Conservation (phyloP, 1,284 basidiomycete species). For the Ceratobasidium sp. region DNA sequence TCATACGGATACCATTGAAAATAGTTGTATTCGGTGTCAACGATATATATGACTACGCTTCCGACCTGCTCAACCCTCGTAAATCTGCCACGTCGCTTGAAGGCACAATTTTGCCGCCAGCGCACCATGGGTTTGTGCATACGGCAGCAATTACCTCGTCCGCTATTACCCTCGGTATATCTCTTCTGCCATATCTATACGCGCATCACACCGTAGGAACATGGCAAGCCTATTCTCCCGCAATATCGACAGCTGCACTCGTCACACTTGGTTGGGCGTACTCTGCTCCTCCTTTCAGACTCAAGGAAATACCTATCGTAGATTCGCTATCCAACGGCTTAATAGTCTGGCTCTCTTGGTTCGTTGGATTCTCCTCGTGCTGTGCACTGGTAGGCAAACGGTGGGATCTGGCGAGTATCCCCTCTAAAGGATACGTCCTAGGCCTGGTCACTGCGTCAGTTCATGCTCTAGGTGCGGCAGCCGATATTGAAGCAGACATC, state of each 20-base stretch:
- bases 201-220: neutral
- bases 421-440: constrained; percentile 50
- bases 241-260: constrained; percentile 45
- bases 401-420: constrained; percentile 34
- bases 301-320: constrained; percentile 52
- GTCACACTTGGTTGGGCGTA: constrained; percentile 53
- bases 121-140: constrained; percentile 50
- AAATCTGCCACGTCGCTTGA: constrained; percentile 51
- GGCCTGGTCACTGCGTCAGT: constrained; percentile 52
- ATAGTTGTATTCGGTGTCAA: constrained; percentile 54
- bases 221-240: constrained; percentile 22
- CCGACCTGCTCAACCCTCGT: constrained; percentile 52
- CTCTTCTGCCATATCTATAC: constrained; percentile 35
- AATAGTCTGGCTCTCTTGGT: constrained; percentile 52
- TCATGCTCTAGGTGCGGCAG: constrained; percentile 52
- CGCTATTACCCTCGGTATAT: constrained; percentile 48
- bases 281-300: constrained; percentile 51
- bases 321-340: constrained; percentile 53
- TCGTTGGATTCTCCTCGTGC: constrained; percentile 50
- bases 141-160: constrained; percentile 50
- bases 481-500: constrained; percentile 52
- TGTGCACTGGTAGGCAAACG: constrained; percentile 33
- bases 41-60: constrained; percentile 53
- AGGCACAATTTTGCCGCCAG: constrained; percentile 51
- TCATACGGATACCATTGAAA: neutral